phyloP scores from a whole-genome alignment of 345 rosid genomes.

The Camelina sativa region DNA sequence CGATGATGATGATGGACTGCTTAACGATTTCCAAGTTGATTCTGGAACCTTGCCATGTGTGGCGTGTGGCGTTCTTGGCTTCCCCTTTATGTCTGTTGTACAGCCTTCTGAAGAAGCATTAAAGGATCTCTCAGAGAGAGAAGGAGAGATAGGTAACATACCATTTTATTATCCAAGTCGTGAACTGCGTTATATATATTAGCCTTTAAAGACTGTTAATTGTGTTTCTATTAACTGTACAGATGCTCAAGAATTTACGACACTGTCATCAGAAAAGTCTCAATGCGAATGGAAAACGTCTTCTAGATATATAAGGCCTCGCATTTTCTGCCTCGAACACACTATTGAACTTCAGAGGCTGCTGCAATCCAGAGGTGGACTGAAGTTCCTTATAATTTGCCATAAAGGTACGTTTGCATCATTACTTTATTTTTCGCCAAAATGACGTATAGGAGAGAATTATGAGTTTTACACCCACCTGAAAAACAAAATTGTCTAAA shows the following conservation, averaged over 20 bases:
- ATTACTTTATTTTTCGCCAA: constrained; percentile 14
- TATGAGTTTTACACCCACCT: not conserved
- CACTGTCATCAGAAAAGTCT: constrained; percentile 36
- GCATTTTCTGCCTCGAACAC: constrained; percentile 96
- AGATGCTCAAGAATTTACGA: constrained; percentile 40
- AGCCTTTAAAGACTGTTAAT: constrained; percentile 18
- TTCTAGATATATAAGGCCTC: constrained; percentile 69
- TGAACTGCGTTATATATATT: constrained; percentile 21
- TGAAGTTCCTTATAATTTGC: constrained; percentile 77
- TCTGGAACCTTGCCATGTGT: constrained; percentile 85
- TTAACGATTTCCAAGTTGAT: constrained; percentile 90
- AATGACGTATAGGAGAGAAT: not conserved
- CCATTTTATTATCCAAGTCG: constrained; percentile 21
- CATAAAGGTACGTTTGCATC: constrained; percentile 73
- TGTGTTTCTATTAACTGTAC: constrained; percentile 32
- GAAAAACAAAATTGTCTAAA: not conserved
- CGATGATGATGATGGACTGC: constrained; percentile 68
- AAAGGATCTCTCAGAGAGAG: constrained; percentile 23
- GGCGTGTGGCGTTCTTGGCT: constrained; percentile 98
- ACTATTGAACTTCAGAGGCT: constrained; percentile 75
- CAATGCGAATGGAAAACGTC: constrained; percentile 59
- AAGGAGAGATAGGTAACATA: constrained; percentile 36
- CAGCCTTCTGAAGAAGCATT: constrained; percentile 70
- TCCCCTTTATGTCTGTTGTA: constrained; percentile 95
- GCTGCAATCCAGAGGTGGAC: constrained; percentile 80